A percentile compares a stretch with the other conserved stretches of the same genome.
phyloP scores from a whole-genome alignment of 306 rosid genomes.

The Pyrus pyrifolia region DNA sequence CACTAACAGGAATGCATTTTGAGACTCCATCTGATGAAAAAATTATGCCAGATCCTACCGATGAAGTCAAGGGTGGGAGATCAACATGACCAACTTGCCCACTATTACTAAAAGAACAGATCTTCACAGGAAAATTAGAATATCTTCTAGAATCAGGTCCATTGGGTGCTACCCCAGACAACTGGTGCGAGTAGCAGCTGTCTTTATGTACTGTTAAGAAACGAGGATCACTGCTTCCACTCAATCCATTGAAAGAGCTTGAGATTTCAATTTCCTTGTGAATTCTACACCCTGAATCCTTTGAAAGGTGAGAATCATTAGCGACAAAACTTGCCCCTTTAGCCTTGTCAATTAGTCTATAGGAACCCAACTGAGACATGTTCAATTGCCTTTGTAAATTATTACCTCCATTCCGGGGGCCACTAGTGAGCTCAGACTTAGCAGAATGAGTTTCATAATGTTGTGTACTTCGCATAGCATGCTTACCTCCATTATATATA shows the following conservation, averaged over 20 bases:
- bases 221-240: slow-evolving; percentile 19
- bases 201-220: slow-evolving; percentile 21
- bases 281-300: slow-evolving; percentile 25
- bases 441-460: slow-evolving; percentile 26
- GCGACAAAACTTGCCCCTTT: slow-evolving; percentile 25
- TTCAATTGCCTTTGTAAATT: slow-evolving; percentile 27
- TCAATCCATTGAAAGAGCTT: slow-evolving; percentile 14
- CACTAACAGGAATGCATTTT: slow-evolving; percentile 29
- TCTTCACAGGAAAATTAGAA: slow-evolving; percentile 17
- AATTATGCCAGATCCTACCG: slow-evolving; percentile 16
- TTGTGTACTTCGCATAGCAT: slow-evolving; percentile 19
- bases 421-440: slow-evolving; percentile 22
- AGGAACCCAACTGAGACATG: slow-evolving; percentile 10
- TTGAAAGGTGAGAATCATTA: slow-evolving; percentile 16
- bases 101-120: slow-evolving; percentile 21
- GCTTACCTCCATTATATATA: slow-evolving; percentile 15
- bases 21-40: slow-evolving; percentile 25
- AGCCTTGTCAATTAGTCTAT: slow-evolving; percentile 26
- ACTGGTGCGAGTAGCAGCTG: slow-evolving; percentile 14
- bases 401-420: slow-evolving; percentile 18
- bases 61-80: slow-evolving; percentile 12
- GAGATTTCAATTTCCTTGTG: slow-evolving; percentile 23
- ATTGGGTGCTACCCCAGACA: slow-evolving; percentile 20
- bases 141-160: slow-evolving; percentile 15
- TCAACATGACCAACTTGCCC: slow-evolving; percentile 21